Evolutionary conservation across 257 asterid species (phyloP), one percentile per base, ranked within the genome.

Genomic region (Solanum neorickii): DNA sequence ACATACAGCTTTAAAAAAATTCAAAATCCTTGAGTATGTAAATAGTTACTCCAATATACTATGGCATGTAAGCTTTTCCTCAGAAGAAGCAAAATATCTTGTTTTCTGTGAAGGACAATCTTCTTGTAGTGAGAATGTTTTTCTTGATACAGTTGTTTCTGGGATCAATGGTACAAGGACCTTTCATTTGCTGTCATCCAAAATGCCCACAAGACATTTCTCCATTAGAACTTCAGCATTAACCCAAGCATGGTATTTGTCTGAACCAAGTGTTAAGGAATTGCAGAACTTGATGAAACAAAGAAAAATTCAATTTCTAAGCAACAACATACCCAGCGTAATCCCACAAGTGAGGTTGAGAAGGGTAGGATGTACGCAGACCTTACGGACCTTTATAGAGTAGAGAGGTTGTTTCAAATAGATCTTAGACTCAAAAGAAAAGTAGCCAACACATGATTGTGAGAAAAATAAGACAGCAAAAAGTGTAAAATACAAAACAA

Each of bases 171-270:
- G 10, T 31, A 69, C 44, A 52, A 70, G 18, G 59, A 65, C 49
- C 84, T 89, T 89, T 92, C 92, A 92, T 25, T 86, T 77, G 89
- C 92, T 82, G 37, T 90, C 96, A 20, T 97, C 96, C 60, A 96
- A 88, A 84, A 90, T 88, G 70, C 99, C 99, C 33, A 96, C 98
- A 18, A 95, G 96, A 88, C 99, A 95, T 91, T 97, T 95, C 90
- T 97, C 99, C 92, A 97, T 42, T 70, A 95, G 86, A 83, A 93
- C 92, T 16, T 97, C 99, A 35, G 95, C 97, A 87, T 97, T 97
- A 76, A 97, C 98, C 99, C 99, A 95, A 76, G 98, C 96, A 89
- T 97, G 98, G 93, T 97, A 92, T 91, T 97, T 95, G 89, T 97
- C 99, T 97, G 91, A 68, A 89, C 27, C 65, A 83, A 86, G 23